Conservation (phyloP, 2,329 filamentous ascomycete genomes). For the Fusarium staphyleae region DNA sequence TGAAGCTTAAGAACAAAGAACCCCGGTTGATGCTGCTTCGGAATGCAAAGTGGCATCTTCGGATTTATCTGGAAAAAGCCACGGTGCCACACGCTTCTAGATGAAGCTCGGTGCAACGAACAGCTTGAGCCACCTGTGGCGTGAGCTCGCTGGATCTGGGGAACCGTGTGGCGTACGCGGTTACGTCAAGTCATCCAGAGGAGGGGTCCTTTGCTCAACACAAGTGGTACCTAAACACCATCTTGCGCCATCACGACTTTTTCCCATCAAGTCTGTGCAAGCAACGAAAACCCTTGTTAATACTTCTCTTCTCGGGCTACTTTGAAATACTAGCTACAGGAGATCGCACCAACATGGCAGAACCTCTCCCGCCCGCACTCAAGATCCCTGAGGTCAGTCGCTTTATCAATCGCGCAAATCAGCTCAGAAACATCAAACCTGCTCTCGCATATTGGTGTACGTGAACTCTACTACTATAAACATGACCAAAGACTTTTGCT, state of each 20-base stretch:
- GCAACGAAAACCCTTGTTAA: neutral
- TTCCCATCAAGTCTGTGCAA: neutral
- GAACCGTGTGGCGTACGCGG: conserved; percentile 30
- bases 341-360: conserved; percentile 66
- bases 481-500: neutral
- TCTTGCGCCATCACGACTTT: conserved; percentile 26
- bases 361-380: conserved; percentile 56
- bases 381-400: conserved; percentile 83
- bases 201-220: neutral
- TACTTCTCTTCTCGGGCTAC: neutral
- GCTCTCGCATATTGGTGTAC: conserved; percentile 95
- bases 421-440: conserved; percentile 85
- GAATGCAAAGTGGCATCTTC: conserved; percentile 42
- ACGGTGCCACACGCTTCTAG: conserved; percentile 35
- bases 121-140: conserved; percentile 40
- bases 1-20: conserved; percentile 13
- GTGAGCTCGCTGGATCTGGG: conserved; percentile 22
- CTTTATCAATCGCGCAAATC: conserved; percentile 82
- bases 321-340: neutral
- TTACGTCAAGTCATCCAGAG: conserved; percentile 29
- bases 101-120: conserved; percentile 24
- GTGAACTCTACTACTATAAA: conserved; percentile 45
- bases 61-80: conserved; percentile 41
- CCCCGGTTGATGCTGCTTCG: conserved; percentile 12
- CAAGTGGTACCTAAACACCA: neutral